Percentiles rank a stretch among this genome's conserved stretches.
These are phyloP conservation scores for Diaporthe sp. DNA, from an alignment of 2,329 filamentous ascomycete genomes.

Conservation along the genomic window DNA sequence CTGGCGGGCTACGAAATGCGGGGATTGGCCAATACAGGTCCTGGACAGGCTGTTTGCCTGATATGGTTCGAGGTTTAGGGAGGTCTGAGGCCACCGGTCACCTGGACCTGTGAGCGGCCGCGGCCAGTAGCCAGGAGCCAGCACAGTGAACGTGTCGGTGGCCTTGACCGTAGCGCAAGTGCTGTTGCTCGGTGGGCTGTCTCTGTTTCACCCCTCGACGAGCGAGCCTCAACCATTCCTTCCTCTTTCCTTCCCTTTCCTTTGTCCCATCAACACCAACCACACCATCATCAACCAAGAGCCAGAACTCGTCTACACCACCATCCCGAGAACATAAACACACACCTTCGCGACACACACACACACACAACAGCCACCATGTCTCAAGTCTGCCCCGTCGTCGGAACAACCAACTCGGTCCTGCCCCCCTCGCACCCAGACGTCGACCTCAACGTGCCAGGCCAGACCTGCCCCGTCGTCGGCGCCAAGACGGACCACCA, in stretches of 20 bases:
- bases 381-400: slow-evolving; percentile 55
- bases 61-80: slow-evolving; percentile 14
- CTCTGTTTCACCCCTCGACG: slow-evolving; percentile 17
- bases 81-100: slow-evolving; percentile 25
- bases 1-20: not conserved
- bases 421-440: slow-evolving; percentile 57
- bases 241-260: not conserved
- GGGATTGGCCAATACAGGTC: not conserved
- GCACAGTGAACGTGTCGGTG: not conserved
- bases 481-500: slow-evolving; percentile 59
- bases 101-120: slow-evolving; percentile 1
- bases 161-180: not conserved
- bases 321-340: not conserved
- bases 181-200: slow-evolving; percentile 12
- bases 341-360: slow-evolving; percentile 33
- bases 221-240: not conserved
- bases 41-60: not conserved
- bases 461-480: slow-evolving; percentile 58
- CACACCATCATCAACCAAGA: slow-evolving; percentile 1
- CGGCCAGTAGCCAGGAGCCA: not conserved
- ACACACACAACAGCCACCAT: slow-evolving; percentile 40
- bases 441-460: slow-evolving; percentile 57
- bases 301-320: not conserved
- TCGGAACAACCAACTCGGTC: slow-evolving; percentile 58
- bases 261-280: slow-evolving; percentile 3